Base-by-base conservation (phyloP, 768 basidiomycete species). In the Termitomyces sp. region DNA sequence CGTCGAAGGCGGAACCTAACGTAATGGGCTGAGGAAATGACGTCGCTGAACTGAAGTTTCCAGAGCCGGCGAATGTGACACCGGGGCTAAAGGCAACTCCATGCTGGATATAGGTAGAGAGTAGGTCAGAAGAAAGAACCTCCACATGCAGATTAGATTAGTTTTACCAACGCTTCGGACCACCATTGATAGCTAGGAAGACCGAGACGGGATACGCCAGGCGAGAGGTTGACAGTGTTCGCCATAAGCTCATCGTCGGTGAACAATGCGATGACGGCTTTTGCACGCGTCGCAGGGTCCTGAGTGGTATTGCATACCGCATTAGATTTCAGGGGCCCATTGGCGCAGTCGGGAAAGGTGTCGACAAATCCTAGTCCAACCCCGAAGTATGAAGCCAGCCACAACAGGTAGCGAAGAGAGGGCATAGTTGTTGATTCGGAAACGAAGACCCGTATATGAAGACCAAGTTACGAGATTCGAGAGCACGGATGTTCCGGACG, bases 151-250 rank as follows among this genome's bases (percentile, higher is more conserved):
- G 28, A n/a, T 28, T 13, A 23, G 10, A 23, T 32, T 32, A n/a
- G 40, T 14, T 36, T 51, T 63, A 84, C 84, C 64, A 85, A 64
- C 2, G 77, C 83, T 71, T 85, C 83, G 26, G 79, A 80, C 83
- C 84, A 85, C 82, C 83, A 84, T 50, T 82, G 73, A 55, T 86
- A 86, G 18, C 77, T 65, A 10, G 82, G 82, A 28, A 86, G 69
- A n/a, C 82, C 83, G 3, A 84, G 73, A 12, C 82, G 77, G 55
- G 82, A 69, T 23, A 84, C 82, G 32, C 82, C 84, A 6, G 79
- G 77, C 5, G 82, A 75, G 0, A 65, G 58, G 58, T 80, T 83
- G 50, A 75, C 78, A 5, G 80, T 82, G 66, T 84, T 83, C 56
- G 68, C 72, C 51, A 79, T 79, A 57, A 83, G 68, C 61, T 86